Percentiles rank a stretch among this genome's conserved stretches.
phyloP scores from a whole-genome alignment of 345 rosid species.

The Alliaria petiolata region DNA sequence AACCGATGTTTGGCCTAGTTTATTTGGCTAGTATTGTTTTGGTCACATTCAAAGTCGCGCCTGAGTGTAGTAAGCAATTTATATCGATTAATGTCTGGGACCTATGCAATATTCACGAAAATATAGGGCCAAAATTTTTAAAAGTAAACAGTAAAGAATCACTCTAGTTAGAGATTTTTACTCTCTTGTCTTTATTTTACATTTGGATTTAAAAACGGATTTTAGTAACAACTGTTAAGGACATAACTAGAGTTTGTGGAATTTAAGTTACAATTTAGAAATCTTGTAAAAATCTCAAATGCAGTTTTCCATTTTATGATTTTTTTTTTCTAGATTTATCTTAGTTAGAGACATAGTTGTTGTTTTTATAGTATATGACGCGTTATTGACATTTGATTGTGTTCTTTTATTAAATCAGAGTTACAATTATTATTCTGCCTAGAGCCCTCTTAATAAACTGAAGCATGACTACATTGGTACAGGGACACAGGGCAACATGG shows the following conservation, averaged over 20 bases:
- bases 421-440: not conserved
- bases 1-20: not conserved
- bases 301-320: too few relatives aligned
- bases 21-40: not conserved
- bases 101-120: not conserved
- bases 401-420: too few relatives aligned
- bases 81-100: not conserved
- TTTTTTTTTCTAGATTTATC: too few relatives aligned
- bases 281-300: not conserved
- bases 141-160: not conserved
- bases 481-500: conserved; percentile 66
- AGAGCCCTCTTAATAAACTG: not conserved
- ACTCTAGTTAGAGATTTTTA: too few relatives aligned
- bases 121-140: not conserved
- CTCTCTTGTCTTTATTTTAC: too few relatives aligned
- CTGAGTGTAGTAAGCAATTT: not conserved
- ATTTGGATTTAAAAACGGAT: too few relatives aligned
- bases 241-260: not conserved
- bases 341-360: too few relatives aligned
- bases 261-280: not conserved
- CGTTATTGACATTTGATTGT: too few relatives aligned
- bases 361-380: too few relatives aligned
- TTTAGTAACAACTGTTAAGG: not conserved
- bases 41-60: not conserved
- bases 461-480: not conserved